Percentiles rank a stretch among this genome's conserved stretches.
Conservation (phyloP, 169 alveolate species). For the Eimeria falciformis region DNA sequence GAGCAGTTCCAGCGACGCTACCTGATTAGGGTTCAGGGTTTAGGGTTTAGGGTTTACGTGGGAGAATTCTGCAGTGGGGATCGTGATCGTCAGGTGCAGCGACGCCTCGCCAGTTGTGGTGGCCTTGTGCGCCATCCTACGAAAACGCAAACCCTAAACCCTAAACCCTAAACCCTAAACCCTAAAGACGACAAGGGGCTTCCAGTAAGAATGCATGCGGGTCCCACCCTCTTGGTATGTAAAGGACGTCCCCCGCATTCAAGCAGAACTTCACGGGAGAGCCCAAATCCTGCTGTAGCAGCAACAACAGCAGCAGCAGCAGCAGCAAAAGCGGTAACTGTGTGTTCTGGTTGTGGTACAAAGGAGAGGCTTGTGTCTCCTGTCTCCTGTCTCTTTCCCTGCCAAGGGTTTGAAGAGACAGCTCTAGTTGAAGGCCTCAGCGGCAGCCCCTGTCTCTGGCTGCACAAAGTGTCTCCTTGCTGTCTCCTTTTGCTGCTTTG, state of each 20-base stretch:
- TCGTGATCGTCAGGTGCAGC: constrained; percentile 75
- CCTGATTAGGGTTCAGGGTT: constrained; percentile 5
- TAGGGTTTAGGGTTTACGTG: constrained; percentile 55
- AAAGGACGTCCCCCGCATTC: constrained; percentile 74
- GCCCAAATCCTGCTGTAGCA: constrained; percentile 48
- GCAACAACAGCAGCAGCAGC: constrained; percentile 49
- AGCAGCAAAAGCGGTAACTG: neutral
- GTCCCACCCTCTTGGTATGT: constrained; percentile 78
- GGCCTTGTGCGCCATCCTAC: constrained; percentile 75
- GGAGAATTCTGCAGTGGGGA: constrained; percentile 73
- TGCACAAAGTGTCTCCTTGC: too few species aligned
- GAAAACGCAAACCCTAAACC: constrained; percentile 28
- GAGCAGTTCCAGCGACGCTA: neutral
- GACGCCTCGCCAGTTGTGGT: constrained; percentile 51
- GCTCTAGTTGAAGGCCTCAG: too few species aligned
- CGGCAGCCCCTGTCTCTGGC: too few species aligned
- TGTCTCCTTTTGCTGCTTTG: too few species aligned
- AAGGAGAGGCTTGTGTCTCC: too few species aligned
- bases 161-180: neutral
- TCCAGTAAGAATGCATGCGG: neutral
- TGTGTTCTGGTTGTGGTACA: too few species aligned
- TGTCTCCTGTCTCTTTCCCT: too few species aligned
- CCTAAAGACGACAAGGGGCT: neutral
- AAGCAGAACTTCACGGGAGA: constrained; percentile 18
- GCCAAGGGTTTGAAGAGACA: too few species aligned